These are phyloP conservation scores for Nitzschia inconspicua DNA, from an alignment of 108 stramenopile species.

Conservation along the genomic window DNA sequence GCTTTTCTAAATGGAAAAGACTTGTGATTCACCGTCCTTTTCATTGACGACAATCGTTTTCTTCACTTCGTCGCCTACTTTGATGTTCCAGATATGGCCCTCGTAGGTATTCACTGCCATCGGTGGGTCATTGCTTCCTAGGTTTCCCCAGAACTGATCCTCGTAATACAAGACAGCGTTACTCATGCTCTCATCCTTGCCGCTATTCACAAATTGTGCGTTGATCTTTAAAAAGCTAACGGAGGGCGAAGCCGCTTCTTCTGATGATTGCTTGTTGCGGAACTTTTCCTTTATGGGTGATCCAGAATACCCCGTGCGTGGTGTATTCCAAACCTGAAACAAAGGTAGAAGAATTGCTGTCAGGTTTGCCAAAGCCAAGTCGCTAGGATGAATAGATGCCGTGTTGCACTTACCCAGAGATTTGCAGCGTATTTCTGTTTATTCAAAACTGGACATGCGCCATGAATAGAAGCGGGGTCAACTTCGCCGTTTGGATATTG, in stretches of 20 bases:
- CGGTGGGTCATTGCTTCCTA: slow-evolving; percentile 52
- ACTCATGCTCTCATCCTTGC: slow-evolving; percentile 43
- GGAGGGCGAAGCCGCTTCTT: not conserved
- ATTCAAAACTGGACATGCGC: slow-evolving; percentile 78
- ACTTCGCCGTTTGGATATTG: slow-evolving; percentile 76
- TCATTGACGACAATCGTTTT: slow-evolving; percentile 46
- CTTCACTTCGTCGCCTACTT: slow-evolving; percentile 55
- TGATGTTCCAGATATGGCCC: slow-evolving; percentile 79
- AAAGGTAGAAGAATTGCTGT: not conserved
- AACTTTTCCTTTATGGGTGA: slow-evolving; percentile 56
- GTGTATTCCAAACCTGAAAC: slow-evolving; percentile 73
- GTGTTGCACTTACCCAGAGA: slow-evolving; percentile 64
- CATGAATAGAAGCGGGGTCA: slow-evolving; percentile 73
- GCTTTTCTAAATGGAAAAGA: slow-evolving; percentile 11
- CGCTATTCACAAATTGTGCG: slow-evolving; percentile 61
- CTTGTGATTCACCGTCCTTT: slow-evolving; percentile 27
- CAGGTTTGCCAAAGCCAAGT: not conserved
- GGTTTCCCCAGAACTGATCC: slow-evolving; percentile 70
- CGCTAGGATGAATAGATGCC: not conserved
- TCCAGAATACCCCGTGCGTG: slow-evolving; percentile 43
- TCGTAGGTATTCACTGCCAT: slow-evolving; percentile 69
- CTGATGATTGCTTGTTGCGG: not conserved
- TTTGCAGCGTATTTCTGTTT: slow-evolving; percentile 77
- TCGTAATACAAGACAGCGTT: slow-evolving; percentile 55
- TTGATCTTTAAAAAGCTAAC: slow-evolving; percentile 21